Evolutionary conservation across 139 green algal genomes (phyloP), one percentile per base, ranked within the genome.

Genomic region (Dunaliella sp.): DNA sequence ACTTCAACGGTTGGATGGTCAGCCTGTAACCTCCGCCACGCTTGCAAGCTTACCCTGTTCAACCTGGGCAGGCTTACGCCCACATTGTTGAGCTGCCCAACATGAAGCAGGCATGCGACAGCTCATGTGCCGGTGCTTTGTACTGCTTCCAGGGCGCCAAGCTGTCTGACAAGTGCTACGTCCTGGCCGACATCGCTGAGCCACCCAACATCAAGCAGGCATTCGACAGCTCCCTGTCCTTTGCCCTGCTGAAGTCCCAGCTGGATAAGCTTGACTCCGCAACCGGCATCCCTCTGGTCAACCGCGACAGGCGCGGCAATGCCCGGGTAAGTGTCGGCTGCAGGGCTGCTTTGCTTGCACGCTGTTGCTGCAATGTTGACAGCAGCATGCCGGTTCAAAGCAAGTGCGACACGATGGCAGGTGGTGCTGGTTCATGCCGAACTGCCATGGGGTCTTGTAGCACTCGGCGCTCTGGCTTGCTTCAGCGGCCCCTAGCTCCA

Each of bases 11-110:
- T n/a, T n/a, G n/a, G n/a, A n/a, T n/a, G n/a, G n/a, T n/a, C n/a
- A n/a, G n/a, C n/a, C n/a, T n/a, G n/a, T n/a, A n/a, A n/a, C n/a
- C n/a, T n/a, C n/a, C n/a, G n/a, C n/a, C n/a, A n/a, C n/a, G n/a
- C n/a, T n/a, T n/a, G n/a, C n/a, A n/a, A n/a, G n/a, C n/a, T n/a
- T n/a, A n/a, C n/a, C n/a, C n/a, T n/a, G n/a, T n/a, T n/a, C n/a
- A n/a, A n/a, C n/a, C n/a, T n/a, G n/a, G n/a, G n/a, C n/a, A n/a
- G n/a, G n/a, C n/a, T n/a, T n/a, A n/a, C n/a, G n/a, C n/a, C n/a
- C n/a, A 90, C 57, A 86, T 92, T 36, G 89, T 87, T 1, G 84
- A 93, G 87, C 90, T 86, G 73, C 88, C 90, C 26, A 89, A 90
- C 81, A 85, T 90, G 82, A 87, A 89, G 77, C 3, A 83, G 81